Evolutionary conservation across 1,284 basidiomycete genomes (phyloP), one percentile per base, ranked within the genome.

Genomic region (Wolfiporia cocos): DNA sequence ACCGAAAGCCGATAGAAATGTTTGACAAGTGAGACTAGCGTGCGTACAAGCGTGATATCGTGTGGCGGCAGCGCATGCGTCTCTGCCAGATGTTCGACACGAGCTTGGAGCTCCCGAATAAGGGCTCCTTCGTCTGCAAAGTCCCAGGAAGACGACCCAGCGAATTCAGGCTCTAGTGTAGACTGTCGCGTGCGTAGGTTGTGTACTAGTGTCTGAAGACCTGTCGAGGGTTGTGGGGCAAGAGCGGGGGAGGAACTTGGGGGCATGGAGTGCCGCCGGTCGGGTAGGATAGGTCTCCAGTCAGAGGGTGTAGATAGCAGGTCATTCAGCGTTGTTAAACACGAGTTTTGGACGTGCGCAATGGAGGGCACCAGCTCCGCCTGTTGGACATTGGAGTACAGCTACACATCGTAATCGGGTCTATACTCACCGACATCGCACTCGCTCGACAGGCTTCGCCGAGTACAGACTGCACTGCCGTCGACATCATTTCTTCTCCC

Each of bases 311-410:
- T 66, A 29, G 76, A 78, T 20, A 89, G 72, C n/a, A 89, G 68
- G 56, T 78, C 80, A 54, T 80, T 78, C 34, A 89, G 65, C 1
- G 82, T 83, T 68, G 78, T 80, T 18, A 88, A 54, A 58, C 82
- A 86, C 14, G 82, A 84, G 47, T 72, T 74, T 52, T 86, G 81
- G 22, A 89, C 81, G 43, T 74, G 69, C 10, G 70, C 65, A 48
- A 89, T 79, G 17, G 83, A 86, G 3, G 81, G 77, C 49, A 82
- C 65, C 22, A 87, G 63, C 51, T 85, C 78, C 47, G 70, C 69
- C 76, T 83, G 48, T 11, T 17, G 5, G 17, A 14, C 3, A 26
- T 42, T 15, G 26, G 14, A 36, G 34, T 36, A 36, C 12, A 21
- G 34, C 34, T 19, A 22, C 17, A n/a, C n/a, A n/a, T n/a, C n/a